phyloP scores from a whole-genome alignment of 2,329 filamentous ascomycete genomes.

The Alternaria arbusti region DNA sequence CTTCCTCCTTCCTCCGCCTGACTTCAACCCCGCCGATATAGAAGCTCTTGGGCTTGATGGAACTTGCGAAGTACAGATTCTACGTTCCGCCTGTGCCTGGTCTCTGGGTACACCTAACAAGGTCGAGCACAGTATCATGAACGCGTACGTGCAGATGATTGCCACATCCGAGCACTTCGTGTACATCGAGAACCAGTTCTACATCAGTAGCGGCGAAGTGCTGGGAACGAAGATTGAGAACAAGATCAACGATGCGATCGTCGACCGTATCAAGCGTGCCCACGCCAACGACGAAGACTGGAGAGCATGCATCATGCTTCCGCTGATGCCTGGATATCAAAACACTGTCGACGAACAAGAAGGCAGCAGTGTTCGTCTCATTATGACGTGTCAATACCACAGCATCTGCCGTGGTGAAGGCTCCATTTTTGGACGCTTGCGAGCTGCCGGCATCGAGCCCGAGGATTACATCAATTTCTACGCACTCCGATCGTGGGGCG shows the following conservation, averaged over 20 bases:
- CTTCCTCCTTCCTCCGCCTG: conserved; percentile 89
- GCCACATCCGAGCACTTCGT: conserved; percentile 95
- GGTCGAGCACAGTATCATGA: conserved; percentile 93
- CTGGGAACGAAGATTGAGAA: conserved; percentile 89
- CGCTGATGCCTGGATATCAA: conserved; percentile 97
- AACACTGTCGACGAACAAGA: conserved; percentile 94
- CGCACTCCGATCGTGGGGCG: conserved; percentile 89
- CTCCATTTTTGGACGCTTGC: conserved; percentile 88
- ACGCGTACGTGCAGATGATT: conserved; percentile 92
- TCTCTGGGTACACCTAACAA: conserved; percentile 84
- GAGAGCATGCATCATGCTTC: conserved; percentile 88
- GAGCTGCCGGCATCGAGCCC: conserved; percentile 81
- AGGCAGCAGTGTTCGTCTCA: conserved; percentile 90
- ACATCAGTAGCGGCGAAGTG: conserved; percentile 90
- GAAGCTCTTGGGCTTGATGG: conserved; percentile 87
- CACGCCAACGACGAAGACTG: conserved; percentile 85
- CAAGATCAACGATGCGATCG: conserved; percentile 90
- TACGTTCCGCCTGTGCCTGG: conserved; percentile 90
- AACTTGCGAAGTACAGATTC: conserved; percentile 94
- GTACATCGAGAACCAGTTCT: conserved; percentile 99
- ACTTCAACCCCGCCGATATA: conserved; percentile 85
- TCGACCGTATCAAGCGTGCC: conserved; percentile 87
- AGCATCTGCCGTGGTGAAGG: conserved; percentile 93
- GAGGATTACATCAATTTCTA: conserved; percentile 97
- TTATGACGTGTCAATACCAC: conserved; percentile 95